Conservation (phyloP, 2,329 filamentous ascomycete species). For the Microascus cirrosus region DNA sequence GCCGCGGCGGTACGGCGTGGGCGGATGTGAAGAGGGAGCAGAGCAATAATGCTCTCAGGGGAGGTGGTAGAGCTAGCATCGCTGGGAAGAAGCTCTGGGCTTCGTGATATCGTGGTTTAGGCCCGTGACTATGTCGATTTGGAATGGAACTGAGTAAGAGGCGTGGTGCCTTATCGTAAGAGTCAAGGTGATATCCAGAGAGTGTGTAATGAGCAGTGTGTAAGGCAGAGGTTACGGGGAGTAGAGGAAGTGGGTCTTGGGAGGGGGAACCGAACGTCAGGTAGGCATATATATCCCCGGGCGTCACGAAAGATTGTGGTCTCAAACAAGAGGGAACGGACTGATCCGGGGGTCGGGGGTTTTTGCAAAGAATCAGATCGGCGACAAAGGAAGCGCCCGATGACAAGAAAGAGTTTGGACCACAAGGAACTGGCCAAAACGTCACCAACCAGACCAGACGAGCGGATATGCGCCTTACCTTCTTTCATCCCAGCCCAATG, state of each 20-base stretch:
- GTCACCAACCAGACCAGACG: slow-evolving; percentile 1
- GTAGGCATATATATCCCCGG: not conserved
- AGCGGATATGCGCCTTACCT: not conserved
- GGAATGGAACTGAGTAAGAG: not conserved
- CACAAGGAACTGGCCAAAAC: not conserved
- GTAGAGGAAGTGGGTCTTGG: not conserved
- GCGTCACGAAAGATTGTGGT: not conserved
- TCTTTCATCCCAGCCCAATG: slow-evolving; percentile 1
- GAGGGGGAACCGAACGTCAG: not conserved
- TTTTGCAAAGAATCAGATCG: not conserved
- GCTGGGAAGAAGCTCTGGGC: not conserved
- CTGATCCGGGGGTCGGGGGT: not conserved
- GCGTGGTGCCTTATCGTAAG: not conserved
- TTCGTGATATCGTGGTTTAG: not conserved
- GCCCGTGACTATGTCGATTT: not conserved
- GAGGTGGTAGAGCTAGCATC: not conserved
- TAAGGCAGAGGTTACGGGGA: not conserved
- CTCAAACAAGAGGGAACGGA: not conserved
- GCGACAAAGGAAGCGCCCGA: slow-evolving; percentile 6
- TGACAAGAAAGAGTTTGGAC: not conserved
- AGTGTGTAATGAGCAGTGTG: not conserved
- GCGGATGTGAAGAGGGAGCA: slow-evolving; percentile 23
- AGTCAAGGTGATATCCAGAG: not conserved
- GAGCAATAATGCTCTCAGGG: slow-evolving; percentile 25
- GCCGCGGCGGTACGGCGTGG: slow-evolving; percentile 24